Evolutionary conservation across 2,329 filamentous ascomycete genomes (phyloP).

Genomic region (Xylaria digitata): DNA sequence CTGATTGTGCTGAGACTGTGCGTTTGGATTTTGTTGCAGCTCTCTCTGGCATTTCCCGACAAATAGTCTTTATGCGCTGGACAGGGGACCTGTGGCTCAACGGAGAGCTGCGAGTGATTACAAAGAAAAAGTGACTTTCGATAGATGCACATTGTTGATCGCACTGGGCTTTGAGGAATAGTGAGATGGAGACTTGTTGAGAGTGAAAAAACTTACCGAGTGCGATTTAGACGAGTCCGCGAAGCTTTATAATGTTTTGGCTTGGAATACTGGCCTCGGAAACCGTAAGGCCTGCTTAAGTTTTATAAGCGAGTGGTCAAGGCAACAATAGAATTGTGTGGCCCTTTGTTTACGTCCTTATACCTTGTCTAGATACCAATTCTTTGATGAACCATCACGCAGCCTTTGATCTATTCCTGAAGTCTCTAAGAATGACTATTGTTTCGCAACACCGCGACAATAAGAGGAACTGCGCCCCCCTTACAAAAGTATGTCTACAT

Average conservation of each 20-base stretch:
- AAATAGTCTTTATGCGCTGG: slow-evolving; percentile 34
- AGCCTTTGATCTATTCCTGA: not conserved
- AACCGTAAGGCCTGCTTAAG: not conserved
- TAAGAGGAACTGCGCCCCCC: too few relatives aligned
- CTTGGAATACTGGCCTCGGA: not conserved
- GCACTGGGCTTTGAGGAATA: not conserved
- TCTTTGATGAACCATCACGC: not conserved
- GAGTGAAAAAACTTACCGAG: not conserved
- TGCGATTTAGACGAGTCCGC: not conserved
- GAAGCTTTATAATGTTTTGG: not conserved
- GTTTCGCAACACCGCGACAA: not conserved
- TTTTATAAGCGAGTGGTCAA: not conserved
- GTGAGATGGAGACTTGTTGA: not conserved
- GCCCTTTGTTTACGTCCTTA: not conserved
- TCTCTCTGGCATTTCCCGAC: slow-evolving; percentile 13
- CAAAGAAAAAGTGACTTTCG: slow-evolving; percentile 44
- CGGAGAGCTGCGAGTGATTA: slow-evolving; percentile 43
- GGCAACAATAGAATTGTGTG: not conserved
- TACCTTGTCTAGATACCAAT: not conserved
- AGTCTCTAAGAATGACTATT: not conserved
- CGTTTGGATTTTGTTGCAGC: slow-evolving; percentile 38
- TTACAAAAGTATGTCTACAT: too few relatives aligned
- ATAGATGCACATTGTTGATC: slow-evolving; percentile 45
- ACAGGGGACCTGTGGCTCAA: slow-evolving; percentile 36
- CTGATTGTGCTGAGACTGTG: slow-evolving; percentile 41